Evolutionary conservation across 2,329 filamentous ascomycete species (phyloP), one percentile per base, ranked within the genome.

Genomic region (Colletotrichum truncatum): DNA sequence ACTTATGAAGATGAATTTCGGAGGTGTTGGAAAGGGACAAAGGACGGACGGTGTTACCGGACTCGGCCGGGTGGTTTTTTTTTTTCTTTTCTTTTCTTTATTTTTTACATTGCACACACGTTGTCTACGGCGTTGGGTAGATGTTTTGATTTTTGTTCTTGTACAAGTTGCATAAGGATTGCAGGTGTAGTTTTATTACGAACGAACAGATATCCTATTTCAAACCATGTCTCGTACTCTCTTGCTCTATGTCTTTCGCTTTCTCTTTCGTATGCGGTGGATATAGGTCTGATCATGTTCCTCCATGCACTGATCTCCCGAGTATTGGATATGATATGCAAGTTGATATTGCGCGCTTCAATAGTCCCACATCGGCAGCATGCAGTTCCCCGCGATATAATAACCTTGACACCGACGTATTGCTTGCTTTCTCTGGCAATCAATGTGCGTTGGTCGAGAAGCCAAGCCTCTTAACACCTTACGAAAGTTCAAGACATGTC

Each of bases 1-100:
- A 65, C 56, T 65, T 62, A 62, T 65, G 62, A 65, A 65, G 62
- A 55, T 62, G 62, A 49, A 36, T 61, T 64, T 49, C 46, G 43
- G 57, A 56, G 62, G 62, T 65, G 62, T 65, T 65, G 57, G 62
- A 25, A 48, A 39, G 55, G 62, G 30, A 54, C 4, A 57, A n/a
- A n/a, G n/a, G n/a, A n/a, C n/a, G 57, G 43, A 55, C 16, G 62
- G 62, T 65, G 62, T 65, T 65, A 36, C 43, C 43, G 62, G 25
- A 61, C 56, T 61, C 56, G 61, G 61, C 61, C 28, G 39, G 61
- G 39, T 54, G 57, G n/a, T n/a, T n/a, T n/a, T n/a, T n/a, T n/a
- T n/a, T n/a, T n/a, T n/a, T n/a, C n/a, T n/a, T n/a, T n/a, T n/a
- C n/a, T n/a, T n/a, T n/a, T n/a, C n/a, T n/a, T n/a, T n/a, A n/a